phyloP scores from a whole-genome alignment of 352 stramenopile species.

The Thalassiosira oceanica region DNA sequence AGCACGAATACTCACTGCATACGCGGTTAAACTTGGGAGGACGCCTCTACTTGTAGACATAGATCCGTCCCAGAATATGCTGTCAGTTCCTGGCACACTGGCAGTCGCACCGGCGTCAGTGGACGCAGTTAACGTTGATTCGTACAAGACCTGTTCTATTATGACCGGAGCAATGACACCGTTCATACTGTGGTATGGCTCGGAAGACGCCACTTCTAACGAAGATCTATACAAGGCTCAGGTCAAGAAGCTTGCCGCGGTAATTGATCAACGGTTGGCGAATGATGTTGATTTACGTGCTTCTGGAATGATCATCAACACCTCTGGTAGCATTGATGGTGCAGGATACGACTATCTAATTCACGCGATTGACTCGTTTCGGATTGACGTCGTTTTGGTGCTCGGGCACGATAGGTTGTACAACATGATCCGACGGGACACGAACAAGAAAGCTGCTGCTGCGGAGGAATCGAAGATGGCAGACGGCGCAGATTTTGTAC shows the following conservation, averaged over 20 bases:
- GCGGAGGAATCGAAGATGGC: constrained; percentile 16
- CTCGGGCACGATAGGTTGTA: constrained; percentile 80
- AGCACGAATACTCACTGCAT: constrained; percentile 58
- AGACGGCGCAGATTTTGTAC: not conserved
- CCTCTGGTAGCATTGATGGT: constrained; percentile 73
- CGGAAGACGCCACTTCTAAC: constrained; percentile 42
- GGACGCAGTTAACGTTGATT: constrained; percentile 51
- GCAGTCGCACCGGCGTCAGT: constrained; percentile 50
- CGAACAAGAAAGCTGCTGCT: constrained; percentile 60
- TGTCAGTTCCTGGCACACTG: constrained; percentile 72
- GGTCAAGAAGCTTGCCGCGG: constrained; percentile 52
- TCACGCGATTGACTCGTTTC: constrained; percentile 61
- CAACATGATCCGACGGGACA: constrained; percentile 67
- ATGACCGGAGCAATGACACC: constrained; percentile 38
- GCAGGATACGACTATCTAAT: constrained; percentile 67
- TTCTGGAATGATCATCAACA: constrained; percentile 79
- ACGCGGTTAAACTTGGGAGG: constrained; percentile 73
- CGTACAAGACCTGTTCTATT: constrained; percentile 55
- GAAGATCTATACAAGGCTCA: constrained; percentile 74
- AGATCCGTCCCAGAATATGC: constrained; percentile 69
- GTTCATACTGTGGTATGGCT: constrained; percentile 77
- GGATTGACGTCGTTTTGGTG: constrained; percentile 73
- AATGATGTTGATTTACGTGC: constrained; percentile 54
- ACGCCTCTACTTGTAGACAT: constrained; percentile 75
- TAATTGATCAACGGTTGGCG: constrained; percentile 59